Evolutionary conservation across 352 stramenopile species (phyloP), one percentile per base, ranked within the genome.

Genomic region (Phytopythium litorale): DNA sequence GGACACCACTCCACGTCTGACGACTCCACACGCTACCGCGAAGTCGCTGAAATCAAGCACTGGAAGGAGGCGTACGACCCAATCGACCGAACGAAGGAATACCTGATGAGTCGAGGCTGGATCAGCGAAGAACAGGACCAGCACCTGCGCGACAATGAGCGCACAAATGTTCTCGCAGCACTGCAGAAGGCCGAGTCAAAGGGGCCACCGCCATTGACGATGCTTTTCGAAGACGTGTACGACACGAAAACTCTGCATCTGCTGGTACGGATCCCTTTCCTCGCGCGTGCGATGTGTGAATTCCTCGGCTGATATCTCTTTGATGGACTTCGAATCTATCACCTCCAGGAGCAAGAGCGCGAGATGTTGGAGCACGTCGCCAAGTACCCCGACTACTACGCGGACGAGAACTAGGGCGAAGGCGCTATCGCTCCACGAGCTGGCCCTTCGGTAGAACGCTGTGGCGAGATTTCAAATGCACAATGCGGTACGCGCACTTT

Each of bases 1-100:
- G 96, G 97, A 12, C 98, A 99, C 78, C 98, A 99, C 79, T 98
- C 89, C 40, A 99, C 98, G 3, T 98, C 92, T 0, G 98, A 99
- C 70, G 97, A 99, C 75, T 98, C 91, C 35, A 98, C 96, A 15
- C 78, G 94, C 32, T 99, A 99, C 80, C 89, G 97, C 42, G 75
- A 84, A 59, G 68, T 88, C 4, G 81, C 91, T 16, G 96, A 99
- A 68, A 98, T 99, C 58, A 87, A 97, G 59, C 75, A 83, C 51
- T 98, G 91, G 73, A 92, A 92, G 59, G 79, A 98, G 50, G 87
- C 84, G 11, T 84, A 83, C 43, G 88, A 95, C 61, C 97, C 97
- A 32, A 89, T 99, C 58, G 73, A 87, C 28, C 81, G 97, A 19
- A 89, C 98, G 1, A 89, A 96, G 64, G 72, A 75, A 7, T 99